Evolutionary conservation across 768 basidiomycete species (phyloP), one percentile per base, ranked within the genome.

Genomic region (Phylloporus sp.): DNA sequence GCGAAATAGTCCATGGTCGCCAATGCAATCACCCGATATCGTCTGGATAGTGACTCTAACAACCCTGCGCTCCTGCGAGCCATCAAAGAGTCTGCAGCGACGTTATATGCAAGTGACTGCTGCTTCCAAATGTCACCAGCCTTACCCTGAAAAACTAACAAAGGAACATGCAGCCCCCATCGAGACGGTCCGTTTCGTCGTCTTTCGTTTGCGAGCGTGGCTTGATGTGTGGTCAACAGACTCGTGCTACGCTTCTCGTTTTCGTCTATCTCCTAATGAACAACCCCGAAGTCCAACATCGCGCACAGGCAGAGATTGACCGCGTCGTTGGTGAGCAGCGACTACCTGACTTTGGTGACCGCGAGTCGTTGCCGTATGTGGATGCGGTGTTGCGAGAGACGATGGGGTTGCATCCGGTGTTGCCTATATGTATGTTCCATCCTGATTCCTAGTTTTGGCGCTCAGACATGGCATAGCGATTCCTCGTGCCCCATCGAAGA

Each of bases 401-500:
- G 17, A 39, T 69, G 48, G 49, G 71, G 39, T 61, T 59, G 62
- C 51, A 54, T 20, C 52, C 58, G 7, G 55, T 66, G 9, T n/a
- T n/a, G n/a, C n/a, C n/a, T n/a, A n/a, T n/a, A n/a, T 59, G 68
- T 65, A 29, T 8, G 51, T 32, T 23, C 11, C 4, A n/a, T 36
- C 13, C 27, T 28, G 9, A 14, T 8, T n/a, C 10, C 23, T 0
- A 14, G 18, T n/a, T 13, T 7, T 5, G 10, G 20, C 4, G 6
- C 9, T 1, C 33, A 50, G 8, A 49, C 4, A 13, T 22, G 5
- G 3, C 22, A 9, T 31, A 75, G 75, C 70, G 23, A 52, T 76
- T 14, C 72, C 73, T 13, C 76, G 75, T 49, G 59, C 61, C 21
- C 69, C 11, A 66, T 42, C 6, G 55, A 57, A 7, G 69, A 71